Percentiles rank a stretch among this genome's conserved stretches.
Evolutionary conservation across 1,284 basidiomycete species (phyloP).

Genomic region (Irpex sp.): DNA sequence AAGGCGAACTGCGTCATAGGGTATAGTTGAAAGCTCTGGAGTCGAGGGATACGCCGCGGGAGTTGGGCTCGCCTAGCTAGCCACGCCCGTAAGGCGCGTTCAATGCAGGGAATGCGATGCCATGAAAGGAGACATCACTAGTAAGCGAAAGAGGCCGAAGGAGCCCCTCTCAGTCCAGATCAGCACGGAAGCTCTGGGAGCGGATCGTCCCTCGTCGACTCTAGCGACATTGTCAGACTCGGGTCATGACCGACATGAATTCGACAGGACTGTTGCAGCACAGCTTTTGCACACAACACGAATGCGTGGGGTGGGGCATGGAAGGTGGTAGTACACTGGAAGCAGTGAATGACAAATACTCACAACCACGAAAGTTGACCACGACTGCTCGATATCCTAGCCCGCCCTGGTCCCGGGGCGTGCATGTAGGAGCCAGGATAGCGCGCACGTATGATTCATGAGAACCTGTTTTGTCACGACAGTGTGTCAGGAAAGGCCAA

Average conservation of each 20-base stretch:
- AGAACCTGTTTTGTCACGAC: constrained; percentile 52
- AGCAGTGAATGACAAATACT: constrained; percentile 16
- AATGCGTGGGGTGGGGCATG: background rate
- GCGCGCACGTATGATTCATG: constrained; percentile 88
- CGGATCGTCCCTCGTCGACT: background rate
- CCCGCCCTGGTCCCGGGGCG: constrained; percentile 69
- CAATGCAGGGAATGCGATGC: background rate
- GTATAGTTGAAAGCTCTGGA: background rate
- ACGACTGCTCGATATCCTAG: constrained; percentile 87
- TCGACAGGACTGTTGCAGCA: background rate
- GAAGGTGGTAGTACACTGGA: background rate
- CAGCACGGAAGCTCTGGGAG: background rate
- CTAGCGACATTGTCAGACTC: background rate
- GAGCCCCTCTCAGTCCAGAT: background rate
- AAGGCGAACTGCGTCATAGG: background rate
- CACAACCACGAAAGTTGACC: constrained; percentile 92
- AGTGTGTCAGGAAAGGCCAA: background rate
- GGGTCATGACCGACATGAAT: background rate
- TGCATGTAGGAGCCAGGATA: constrained; percentile 68
- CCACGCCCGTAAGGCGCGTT: background rate
- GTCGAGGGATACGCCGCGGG: background rate
- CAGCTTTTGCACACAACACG: background rate
- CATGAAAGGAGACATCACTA: background rate
- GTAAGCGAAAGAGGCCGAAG: background rate
- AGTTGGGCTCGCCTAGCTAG: background rate